phyloP scores from a whole-genome alignment of 352 stramenopile species.

The Phytophthora foliorum region DNA sequence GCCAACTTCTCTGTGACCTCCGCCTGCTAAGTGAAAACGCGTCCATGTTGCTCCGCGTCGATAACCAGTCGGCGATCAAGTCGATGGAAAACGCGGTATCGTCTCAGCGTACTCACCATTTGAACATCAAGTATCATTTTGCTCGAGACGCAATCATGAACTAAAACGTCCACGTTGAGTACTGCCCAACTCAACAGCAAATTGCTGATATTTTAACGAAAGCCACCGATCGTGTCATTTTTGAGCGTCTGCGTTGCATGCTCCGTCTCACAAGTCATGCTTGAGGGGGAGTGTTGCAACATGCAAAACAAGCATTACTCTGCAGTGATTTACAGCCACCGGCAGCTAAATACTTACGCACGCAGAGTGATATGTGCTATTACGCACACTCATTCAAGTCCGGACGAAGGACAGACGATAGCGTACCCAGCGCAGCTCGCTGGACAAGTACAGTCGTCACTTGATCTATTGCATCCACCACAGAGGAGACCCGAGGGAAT shows the following conservation, averaged over 20 bases:
- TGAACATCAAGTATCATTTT: conserved; percentile 22
- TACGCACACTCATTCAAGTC: too few species aligned
- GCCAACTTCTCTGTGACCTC: not conserved
- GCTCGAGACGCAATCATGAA: conserved; percentile 16
- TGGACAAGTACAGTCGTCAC: too few species aligned
- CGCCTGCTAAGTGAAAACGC: not conserved
- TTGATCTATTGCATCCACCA: too few species aligned
- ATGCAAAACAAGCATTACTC: too few species aligned
- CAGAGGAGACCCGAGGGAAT: too few species aligned
- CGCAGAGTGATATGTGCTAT: too few species aligned
- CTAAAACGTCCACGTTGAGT: conserved; percentile 13
- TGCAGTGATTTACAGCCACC: too few species aligned
- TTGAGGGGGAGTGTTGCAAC: not conserved
- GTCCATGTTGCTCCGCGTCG: not conserved
- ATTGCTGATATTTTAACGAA: conserved; percentile 16
- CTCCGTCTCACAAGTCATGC: conserved; percentile 8
- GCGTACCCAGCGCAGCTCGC: too few species aligned
- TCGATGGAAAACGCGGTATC: conserved; percentile 15
- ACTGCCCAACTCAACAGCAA: conserved; percentile 25
- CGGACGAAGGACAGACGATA: too few species aligned
- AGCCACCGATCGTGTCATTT: conserved; percentile 3
- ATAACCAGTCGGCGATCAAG: not conserved
- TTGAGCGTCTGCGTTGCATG: conserved; percentile 1
- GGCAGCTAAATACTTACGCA: too few species aligned
- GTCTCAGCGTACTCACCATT: conserved; percentile 2